Evolutionary conservation across 495 filamentous ascomycete genomes (phyloP).

Genomic region (Lasiosphaeria miniovina): DNA sequence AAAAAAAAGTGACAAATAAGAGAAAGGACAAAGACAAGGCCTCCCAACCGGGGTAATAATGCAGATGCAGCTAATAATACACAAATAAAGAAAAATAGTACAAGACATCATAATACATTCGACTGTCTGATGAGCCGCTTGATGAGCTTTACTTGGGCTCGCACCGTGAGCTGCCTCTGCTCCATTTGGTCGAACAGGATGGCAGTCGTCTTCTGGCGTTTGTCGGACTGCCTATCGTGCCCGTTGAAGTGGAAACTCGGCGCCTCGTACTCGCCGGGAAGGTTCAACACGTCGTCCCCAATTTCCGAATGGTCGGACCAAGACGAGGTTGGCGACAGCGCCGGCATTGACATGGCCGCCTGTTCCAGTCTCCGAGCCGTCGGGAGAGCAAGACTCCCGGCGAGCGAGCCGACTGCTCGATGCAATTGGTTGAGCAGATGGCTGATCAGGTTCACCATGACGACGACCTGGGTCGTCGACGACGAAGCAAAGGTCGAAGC

Average conservation of each 20-base stretch:
- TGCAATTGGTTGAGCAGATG: slow-evolving; percentile 5
- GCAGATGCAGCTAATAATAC: neutral
- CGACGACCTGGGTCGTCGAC: slow-evolving; percentile 1
- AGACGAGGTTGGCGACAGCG: neutral
- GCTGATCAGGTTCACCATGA: slow-evolving; percentile 12
- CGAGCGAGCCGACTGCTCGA: neutral
- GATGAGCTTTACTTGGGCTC: neutral
- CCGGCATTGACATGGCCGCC: neutral
- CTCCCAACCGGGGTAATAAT: neutral
- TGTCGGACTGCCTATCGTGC: neutral
- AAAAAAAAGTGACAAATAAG: neutral
- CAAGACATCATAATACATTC: neutral
- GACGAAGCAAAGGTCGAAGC: slow-evolving; percentile 3
- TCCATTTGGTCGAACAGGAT: slow-evolving; percentile 5
- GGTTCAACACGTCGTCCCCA: neutral
- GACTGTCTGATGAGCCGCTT: slow-evolving; percentile 2
- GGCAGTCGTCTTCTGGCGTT: neutral
- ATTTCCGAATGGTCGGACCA: neutral
- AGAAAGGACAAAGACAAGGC: neutral
- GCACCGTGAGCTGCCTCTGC: slow-evolving; percentile 3
- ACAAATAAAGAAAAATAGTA: neutral
- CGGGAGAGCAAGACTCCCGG: neutral
- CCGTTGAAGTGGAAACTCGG: neutral
- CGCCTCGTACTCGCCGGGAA: neutral
- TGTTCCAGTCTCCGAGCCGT: neutral